Evolutionary conservation across 257 asterid genomes (phyloP).

Genomic region (Solanum chiquidenum): DNA sequence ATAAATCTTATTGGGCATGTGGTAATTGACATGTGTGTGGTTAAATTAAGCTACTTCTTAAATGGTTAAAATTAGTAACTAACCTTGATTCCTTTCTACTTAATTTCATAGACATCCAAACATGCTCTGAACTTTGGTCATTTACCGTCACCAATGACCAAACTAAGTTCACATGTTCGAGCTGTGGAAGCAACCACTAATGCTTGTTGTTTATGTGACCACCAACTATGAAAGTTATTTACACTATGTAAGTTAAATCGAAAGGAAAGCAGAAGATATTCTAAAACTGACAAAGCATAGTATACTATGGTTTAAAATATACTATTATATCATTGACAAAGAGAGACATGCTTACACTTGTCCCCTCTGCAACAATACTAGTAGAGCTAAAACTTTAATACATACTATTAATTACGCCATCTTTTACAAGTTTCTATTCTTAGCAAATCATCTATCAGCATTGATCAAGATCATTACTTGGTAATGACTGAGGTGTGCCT

Average conservation of each 20-base stretch:
- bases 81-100: background rate
- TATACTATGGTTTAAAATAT: background rate
- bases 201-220: too few relatives aligned
- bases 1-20: background rate
- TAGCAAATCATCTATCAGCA: conserved; percentile 25
- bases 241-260: background rate
- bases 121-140: background rate
- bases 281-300: background rate
- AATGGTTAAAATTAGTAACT: background rate
- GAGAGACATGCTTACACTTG: background rate
- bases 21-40: background rate
- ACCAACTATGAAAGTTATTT: too few relatives aligned
- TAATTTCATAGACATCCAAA: background rate
- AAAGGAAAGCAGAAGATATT: background rate
- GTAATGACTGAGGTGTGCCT: conserved; percentile 41
- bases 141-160: background rate
- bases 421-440: background rate
- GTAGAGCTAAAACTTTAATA: background rate
- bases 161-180: background rate
- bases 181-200: background rate
- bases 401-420: background rate
- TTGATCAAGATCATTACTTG: conserved; percentile 27
- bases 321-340: background rate
- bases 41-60: background rate
- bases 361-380: background rate